These are phyloP conservation scores for Graphilbum fragrans DNA, from an alignment of 2,329 filamentous ascomycete species.

Conservation along the genomic window DNA sequence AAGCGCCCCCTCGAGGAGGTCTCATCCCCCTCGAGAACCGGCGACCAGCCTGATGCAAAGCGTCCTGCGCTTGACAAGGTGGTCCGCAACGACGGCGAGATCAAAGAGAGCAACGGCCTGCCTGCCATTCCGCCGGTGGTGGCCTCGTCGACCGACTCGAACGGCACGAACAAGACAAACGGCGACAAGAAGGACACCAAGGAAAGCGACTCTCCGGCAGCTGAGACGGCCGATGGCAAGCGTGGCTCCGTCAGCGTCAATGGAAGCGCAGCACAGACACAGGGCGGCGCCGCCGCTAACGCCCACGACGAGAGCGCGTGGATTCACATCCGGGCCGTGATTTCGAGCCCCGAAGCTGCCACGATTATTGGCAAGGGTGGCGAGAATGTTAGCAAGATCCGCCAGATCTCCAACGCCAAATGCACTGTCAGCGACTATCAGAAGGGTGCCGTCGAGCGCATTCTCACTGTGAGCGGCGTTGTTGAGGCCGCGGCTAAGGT, in stretches of 20 bases:
- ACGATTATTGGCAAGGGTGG: conserved; percentile 98
- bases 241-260: conserved; percentile 32
- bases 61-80: conserved; percentile 91
- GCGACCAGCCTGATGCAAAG: conserved; percentile 93
- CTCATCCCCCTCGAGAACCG: conserved; percentile 82
- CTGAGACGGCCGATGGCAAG: conserved; percentile 40
- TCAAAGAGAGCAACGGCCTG: conserved; percentile 28
- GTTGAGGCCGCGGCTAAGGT: conserved; percentile 97
- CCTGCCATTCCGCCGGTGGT: conserved; percentile 15
- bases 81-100: conserved; percentile 54
- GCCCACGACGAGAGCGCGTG: conserved; percentile 84
- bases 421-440: conserved; percentile 98
- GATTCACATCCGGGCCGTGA: conserved; percentile 95
- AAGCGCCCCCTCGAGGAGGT: conserved; percentile 97
- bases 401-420: conserved; percentile 88
- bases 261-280: conserved; percentile 26
- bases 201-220: conserved; percentile 44
- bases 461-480: conserved; percentile 90
- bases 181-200: conserved; percentile 36
- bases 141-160: conserved; percentile 30
- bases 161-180: conserved; percentile 37
- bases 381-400: conserved; percentile 96
- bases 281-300: conserved; percentile 32
- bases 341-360: conserved; percentile 92
- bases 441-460: conserved; percentile 91